These are phyloP conservation scores for Didymella sp. DNA, from an alignment of 2,329 filamentous ascomycete genomes.

Conservation along the genomic window DNA sequence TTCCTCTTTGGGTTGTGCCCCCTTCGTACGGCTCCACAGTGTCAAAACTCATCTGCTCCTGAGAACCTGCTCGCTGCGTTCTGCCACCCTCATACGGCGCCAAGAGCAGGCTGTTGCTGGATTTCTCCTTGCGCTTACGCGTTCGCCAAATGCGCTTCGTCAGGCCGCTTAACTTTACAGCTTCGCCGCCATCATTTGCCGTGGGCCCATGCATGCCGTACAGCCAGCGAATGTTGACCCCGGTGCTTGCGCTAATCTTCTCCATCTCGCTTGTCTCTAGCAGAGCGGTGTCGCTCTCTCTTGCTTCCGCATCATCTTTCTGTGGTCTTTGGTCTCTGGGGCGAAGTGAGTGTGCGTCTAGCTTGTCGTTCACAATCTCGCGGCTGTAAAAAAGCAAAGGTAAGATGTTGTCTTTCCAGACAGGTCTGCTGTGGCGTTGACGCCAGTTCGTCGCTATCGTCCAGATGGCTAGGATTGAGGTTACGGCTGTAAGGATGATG, in stretches of 20 bases:
- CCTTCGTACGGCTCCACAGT: not conserved
- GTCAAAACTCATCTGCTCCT: not conserved
- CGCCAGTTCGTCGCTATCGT: not conserved
- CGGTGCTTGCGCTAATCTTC: not conserved
- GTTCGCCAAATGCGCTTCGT: not conserved
- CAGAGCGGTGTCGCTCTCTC: not conserved
- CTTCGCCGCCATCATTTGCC: not conserved
- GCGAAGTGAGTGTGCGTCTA: not conserved
- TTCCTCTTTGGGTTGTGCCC: no score
- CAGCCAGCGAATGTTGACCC: not conserved
- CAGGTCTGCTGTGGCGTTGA: not conserved
- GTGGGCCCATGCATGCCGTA: not conserved
- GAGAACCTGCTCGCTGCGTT: not conserved
- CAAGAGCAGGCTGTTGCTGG: not conserved
- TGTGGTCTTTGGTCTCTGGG: not conserved
- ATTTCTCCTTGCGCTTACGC: not conserved
- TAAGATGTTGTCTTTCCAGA: conserved; percentile 8
- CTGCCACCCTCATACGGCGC: not conserved
- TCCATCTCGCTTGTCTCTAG: not conserved
- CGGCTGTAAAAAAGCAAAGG: not conserved
- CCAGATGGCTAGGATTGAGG: not conserved
- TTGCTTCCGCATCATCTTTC: not conserved
- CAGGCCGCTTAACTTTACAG: not conserved
- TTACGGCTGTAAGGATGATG: not conserved
- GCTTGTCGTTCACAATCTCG: not conserved